phyloP scores from a whole-genome alignment of 345 rosid species.

The Cardiospermum halicacabum region DNA sequence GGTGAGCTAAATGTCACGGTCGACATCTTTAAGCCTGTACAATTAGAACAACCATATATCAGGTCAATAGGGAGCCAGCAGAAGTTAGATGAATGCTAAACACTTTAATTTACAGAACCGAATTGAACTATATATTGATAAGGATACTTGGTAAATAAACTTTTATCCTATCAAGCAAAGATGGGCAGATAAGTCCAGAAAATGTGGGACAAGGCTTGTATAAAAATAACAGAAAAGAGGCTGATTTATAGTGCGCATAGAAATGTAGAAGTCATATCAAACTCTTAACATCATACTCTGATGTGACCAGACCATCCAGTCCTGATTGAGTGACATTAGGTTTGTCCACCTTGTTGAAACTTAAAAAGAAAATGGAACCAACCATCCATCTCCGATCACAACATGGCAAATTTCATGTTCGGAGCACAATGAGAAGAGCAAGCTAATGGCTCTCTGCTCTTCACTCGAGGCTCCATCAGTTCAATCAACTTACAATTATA shows the following conservation, averaged over 20 bases:
- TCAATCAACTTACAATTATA: background rate
- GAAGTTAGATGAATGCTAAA: background rate
- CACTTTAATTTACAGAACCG: background rate
- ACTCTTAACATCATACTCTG: conserved; percentile 17
- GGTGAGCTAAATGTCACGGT: conserved; percentile 37
- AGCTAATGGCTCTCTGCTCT: conserved; percentile 44
- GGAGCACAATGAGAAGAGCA: conserved; percentile 77
- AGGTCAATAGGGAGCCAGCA: background rate
- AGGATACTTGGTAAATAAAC: too few relatives aligned
- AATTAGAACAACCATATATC: conserved; percentile 1
- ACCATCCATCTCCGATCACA: conserved; percentile 26
- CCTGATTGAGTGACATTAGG: background rate
- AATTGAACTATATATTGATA: too few relatives aligned
- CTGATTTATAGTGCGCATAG: too few relatives aligned
- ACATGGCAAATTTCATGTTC: conserved; percentile 34
- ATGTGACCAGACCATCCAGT: conserved; percentile 32
- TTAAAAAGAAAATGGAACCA: conserved; percentile 28
- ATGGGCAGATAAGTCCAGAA: background rate
- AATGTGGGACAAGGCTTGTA: background rate
- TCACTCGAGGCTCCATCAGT: conserved; percentile 59
- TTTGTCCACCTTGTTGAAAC: conserved; percentile 25
- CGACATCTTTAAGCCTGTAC: conserved; percentile 43
- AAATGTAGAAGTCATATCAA: too few relatives aligned
- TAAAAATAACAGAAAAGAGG: too few relatives aligned
- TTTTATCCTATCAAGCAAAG: background rate